Base-by-base conservation (phyloP, 768 basidiomycete species). In the Serpula lacrymans region DNA sequence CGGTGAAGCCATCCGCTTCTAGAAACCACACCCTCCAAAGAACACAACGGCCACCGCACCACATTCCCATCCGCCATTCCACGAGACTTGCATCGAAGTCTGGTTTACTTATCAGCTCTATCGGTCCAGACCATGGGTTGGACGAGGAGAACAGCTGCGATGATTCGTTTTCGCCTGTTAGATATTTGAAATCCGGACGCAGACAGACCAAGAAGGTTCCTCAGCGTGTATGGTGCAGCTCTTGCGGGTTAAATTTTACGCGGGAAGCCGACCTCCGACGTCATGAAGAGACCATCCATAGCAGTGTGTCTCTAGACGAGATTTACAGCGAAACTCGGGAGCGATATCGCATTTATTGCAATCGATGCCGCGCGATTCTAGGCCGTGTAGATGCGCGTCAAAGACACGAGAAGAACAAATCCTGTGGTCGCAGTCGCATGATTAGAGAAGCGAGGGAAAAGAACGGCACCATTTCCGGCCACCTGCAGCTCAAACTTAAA, bases 341-440 rank as follows among this genome's bases (percentile, higher is more conserved):
- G 21, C 17, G n/a, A 21, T 25, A 21, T 14, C 34, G 45, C 8
- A 12, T 48, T 21, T 41, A 34, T 23, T 41, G 32, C 40, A 41
- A n/a, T 9, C 20, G 28, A 34, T 41, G 40, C 23, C 25, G 14
- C 24, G 6, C 22, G 13, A 41, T 41, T 17, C 27, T 41, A 18
- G 40, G 40, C 18, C 28, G 40, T 14, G 40, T 41, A 21, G 40
- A 41, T 13, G 40, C 40, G 25, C 40, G 40, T 9, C 32, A 34
- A 22, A 32, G 40, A 21, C 40, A 41, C 20, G 40, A 41, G 21
- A 34, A 8, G 26, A 31, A 34, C 28, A 26, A 26, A 21, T 34
- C 40, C 9, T 41, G 40, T 20, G 22, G 28, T 13, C 32, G 40
- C 21, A 41, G 32, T 17, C 40, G 23, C 18, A 20, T 21, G 21